Evolutionary conservation across 768 basidiomycete species (phyloP), one percentile per base, ranked within the genome.

Genomic region (Auriscalpium microsporum): DNA sequence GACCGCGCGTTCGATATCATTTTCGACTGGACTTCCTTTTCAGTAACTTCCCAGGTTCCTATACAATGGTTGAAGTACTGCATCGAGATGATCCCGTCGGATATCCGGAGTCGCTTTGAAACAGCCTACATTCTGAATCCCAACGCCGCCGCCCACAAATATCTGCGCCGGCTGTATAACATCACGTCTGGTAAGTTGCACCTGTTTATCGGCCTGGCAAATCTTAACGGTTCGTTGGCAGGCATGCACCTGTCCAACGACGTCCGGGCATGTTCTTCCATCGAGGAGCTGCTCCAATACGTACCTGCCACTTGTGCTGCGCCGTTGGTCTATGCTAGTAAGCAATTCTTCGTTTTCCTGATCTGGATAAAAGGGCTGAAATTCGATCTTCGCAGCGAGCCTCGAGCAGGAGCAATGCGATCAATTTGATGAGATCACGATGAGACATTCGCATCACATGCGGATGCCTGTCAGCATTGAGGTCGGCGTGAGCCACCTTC

Each of bases 1-100:
- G 69, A 76, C 46, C 76, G 76, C 33, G 56, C 62, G 4, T 89
- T 85, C 64, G 87, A 91, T 48, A 71, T 94, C 48, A 79, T 94
- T 58, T 65, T 93, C 35, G 91, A 94, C 62, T 91, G 86, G 69
- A 92, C 90, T 37, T 78, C 78, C 9, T 92, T 93, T 66, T 77
- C 82, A 3, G 75, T 84, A 2, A 76, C 78, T 10, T 88, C 89
- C 0, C 88, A 92, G 68, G 73, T 92, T 8, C 91, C 92, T 0
- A 71, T 88, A 9, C 85, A 87, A 58, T 90, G 87, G 86, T 65
- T 92, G 47, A 89, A 86, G 67, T 86, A 82, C 53, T 84, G 86
- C 56, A 78, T 83, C 11, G 87, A 91, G 65, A 72, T 89, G 17
- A 79, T 87, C 53, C 89, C 91, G 7, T 66, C 68, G 23, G 88